Base-by-base conservation (phyloP, 805 yeast species). In the Myxozyma geophila region DNA sequence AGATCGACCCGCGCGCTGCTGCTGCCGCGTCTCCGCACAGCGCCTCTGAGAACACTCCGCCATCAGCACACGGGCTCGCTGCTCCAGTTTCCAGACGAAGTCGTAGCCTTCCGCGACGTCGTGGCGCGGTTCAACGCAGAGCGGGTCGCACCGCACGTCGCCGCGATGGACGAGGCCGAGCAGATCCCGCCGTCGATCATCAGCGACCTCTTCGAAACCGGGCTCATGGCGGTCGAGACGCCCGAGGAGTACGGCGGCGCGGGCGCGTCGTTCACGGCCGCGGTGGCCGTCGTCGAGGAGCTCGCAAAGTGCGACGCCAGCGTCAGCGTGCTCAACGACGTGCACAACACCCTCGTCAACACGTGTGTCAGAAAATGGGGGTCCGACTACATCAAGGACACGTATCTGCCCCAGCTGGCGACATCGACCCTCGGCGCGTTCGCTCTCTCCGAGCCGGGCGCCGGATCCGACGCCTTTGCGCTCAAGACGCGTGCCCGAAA, bases 181-280 rank as follows among this genome's bases (percentile, higher is more conserved):
- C 51, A 61, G 40, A 76, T 77, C 75, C 78, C 74, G 56, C 63
- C 68, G 33, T 65, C 57, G n/a, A 59, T 76, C 43, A 70, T 77
- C 47, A 59, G 67, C 57, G 75, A 70, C 28, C 69, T 76, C 71
- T 76, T 76, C 51, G 81, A 78, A 35, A 73, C 74, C 53, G 82
- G 82, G 2, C 72, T 79, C 13, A 79, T 79, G 82, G 82, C 77
- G n/a, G 74, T 79, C 47, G 82, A 79, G 68, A 79, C 81, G n/a
- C 80, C 81, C 21, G 81, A 79, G 67, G 79, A 79, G 68, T 70
- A 72, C 23, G 82, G 82, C 15, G 82, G 82, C 19, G 80, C 81
- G 7, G 82, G 80, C 19, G 82, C 81, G 15, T 71, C 76, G 39
- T 79, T 79, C 70, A 79, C 81, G 17, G 76, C 80, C 10, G 82